These are phyloP conservation scores for Cladobotryum protrusum DNA, from an alignment of 2,329 filamentous ascomycete genomes.

Conservation along the genomic window DNA sequence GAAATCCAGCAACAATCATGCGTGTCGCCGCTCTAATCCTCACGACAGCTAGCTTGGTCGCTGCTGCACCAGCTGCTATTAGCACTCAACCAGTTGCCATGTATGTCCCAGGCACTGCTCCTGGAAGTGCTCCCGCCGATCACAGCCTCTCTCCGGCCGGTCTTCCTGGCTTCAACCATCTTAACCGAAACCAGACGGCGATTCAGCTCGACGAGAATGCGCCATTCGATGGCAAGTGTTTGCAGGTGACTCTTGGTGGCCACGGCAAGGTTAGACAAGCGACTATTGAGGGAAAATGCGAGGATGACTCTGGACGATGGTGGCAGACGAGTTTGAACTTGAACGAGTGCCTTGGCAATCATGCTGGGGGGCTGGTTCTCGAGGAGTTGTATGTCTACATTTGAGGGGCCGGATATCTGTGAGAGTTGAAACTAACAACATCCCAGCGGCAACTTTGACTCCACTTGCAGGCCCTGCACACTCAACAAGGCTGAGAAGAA, in stretches of 20 bases:
- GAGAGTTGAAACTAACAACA: background rate
- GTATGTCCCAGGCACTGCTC: background rate
- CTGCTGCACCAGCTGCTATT: too few relatives aligned
- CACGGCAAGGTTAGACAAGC: slow-evolving; percentile 15
- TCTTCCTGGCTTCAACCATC: slow-evolving; percentile 8
- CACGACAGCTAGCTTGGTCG: too few relatives aligned
- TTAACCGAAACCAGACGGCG: slow-evolving; percentile 4
- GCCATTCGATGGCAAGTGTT: slow-evolving; percentile 14
- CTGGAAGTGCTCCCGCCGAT: background rate
- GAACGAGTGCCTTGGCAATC: slow-evolving; percentile 18
- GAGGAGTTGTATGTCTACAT: slow-evolving; percentile 12
- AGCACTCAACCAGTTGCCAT: background rate
- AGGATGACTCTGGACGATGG: slow-evolving; percentile 13
- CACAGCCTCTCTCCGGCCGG: background rate
- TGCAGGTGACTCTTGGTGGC: slow-evolving; percentile 17
- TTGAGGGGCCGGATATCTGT: background rate
- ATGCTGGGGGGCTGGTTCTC: slow-evolving; percentile 15
- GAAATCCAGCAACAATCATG: too few relatives aligned
- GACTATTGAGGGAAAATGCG: slow-evolving; percentile 17
- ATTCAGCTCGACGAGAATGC: background rate
- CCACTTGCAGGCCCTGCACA: slow-evolving; percentile 17
- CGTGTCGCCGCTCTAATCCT: too few relatives aligned
- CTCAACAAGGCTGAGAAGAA: slow-evolving; percentile 3
- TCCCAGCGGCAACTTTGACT: slow-evolving; percentile 17
- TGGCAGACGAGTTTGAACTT: slow-evolving; percentile 22